phyloP scores from a whole-genome alignment of 176 grass and related monocot species.

The Avena atlantica region DNA sequence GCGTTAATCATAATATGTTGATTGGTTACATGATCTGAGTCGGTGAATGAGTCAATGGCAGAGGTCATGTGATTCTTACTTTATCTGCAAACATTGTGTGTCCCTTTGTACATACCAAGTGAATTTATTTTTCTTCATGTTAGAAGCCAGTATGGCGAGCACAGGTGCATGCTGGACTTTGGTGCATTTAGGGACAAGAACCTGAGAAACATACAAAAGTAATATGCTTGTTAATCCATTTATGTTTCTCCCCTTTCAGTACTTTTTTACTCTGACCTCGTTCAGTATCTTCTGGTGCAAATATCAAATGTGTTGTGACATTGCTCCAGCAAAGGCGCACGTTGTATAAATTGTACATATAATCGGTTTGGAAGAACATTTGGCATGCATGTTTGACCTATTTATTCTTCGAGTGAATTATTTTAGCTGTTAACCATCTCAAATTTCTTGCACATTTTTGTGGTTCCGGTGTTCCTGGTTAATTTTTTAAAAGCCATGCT shows the following conservation, averaged over 20 bases:
- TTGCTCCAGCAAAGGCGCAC: neutral
- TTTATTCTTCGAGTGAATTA: neutral
- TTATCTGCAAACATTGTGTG: neutral
- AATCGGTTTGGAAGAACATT: neutral
- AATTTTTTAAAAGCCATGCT: neutral
- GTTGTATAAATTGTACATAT: neutral
- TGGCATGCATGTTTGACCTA: neutral
- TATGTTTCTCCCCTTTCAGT: neutral
- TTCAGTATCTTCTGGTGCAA: neutral
- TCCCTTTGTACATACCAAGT: neutral
- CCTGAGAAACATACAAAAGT: neutral
- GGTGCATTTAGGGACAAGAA: neutral
- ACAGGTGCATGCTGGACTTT: neutral
- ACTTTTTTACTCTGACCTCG: neutral
- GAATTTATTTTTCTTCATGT: neutral
- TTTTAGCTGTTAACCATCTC: neutral
- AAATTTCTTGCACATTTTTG: neutral
- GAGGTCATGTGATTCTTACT: neutral
- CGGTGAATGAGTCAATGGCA: neutral
- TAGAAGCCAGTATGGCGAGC: neutral
- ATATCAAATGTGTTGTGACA: neutral
- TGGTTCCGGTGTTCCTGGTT: neutral
- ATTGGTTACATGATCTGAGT: neutral
- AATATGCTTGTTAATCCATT: constrained; percentile 1
- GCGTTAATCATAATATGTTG: neutral